phyloP scores from a whole-genome alignment of 805 yeast genomes.

The Isabelozyma pseudorhagii region DNA sequence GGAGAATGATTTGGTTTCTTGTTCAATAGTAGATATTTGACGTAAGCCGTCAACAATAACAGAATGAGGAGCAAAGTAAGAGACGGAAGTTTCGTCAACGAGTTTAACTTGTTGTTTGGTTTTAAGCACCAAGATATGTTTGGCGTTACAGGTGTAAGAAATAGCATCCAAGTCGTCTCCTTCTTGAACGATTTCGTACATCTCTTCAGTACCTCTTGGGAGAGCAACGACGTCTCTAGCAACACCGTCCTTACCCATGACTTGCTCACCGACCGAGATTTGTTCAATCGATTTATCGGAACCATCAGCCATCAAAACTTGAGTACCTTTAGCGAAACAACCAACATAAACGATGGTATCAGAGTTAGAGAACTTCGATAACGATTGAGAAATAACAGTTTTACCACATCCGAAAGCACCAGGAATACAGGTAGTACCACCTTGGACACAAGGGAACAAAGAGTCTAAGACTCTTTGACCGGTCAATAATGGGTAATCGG shows the following conservation, averaged over 20 bases:
- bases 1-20: slow-evolving; percentile 15
- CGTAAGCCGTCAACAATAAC: slow-evolving; percentile 6
- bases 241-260: slow-evolving; percentile 44
- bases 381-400: slow-evolving; percentile 95
- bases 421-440: slow-evolving; percentile 99
- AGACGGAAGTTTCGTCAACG: slow-evolving; percentile 12
- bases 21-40: slow-evolving; percentile 18
- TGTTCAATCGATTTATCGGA: slow-evolving; percentile 26
- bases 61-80: slow-evolving; percentile 15
- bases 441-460: slow-evolving; percentile 98
- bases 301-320: slow-evolving; percentile 46
- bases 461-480: slow-evolving; percentile 99
- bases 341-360: slow-evolving; percentile 96
- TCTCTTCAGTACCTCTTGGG: slow-evolving; percentile 41
- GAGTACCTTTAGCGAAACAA: slow-evolving; percentile 34
- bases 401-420: slow-evolving; percentile 99
- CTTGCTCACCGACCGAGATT: slow-evolving; percentile 33
- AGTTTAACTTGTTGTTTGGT: slow-evolving; percentile 25
- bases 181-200: slow-evolving; percentile 36
- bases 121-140: slow-evolving; percentile 36
- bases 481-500: slow-evolving; percentile 92
- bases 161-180: slow-evolving; percentile 8
- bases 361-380: slow-evolving; percentile 96
- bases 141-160: slow-evolving; percentile 32
- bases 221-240: slow-evolving; percentile 37